Conservation (phyloP, 306 rosid species). For the Biancaea sappan region DNA sequence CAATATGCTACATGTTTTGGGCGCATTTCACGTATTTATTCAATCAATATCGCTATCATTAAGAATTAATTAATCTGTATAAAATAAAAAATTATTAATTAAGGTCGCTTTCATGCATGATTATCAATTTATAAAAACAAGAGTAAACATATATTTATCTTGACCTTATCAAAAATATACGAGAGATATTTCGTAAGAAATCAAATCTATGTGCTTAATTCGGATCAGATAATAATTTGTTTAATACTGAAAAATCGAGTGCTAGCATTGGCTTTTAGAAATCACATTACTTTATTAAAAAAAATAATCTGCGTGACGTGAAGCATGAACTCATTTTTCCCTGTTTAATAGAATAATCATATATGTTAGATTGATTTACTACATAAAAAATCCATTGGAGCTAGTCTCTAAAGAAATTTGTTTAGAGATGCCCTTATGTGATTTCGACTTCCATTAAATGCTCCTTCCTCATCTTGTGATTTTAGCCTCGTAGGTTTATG, state of each 20-base stretch:
- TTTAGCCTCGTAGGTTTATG: too few species aligned
- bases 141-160: slow-evolving; percentile 3
- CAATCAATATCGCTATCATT: slow-evolving; percentile 15
- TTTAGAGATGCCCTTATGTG: not conserved
- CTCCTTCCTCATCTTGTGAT: too few species aligned
- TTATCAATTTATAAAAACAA: not conserved
- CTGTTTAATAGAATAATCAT: not conserved
- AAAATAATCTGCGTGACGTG: not conserved
- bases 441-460: too few species aligned
- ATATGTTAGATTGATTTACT: not conserved
- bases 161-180: slow-evolving; percentile 41
- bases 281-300: slow-evolving; percentile 8
- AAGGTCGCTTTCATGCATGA: slow-evolving; percentile 35
- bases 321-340: not conserved
- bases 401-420: not conserved
- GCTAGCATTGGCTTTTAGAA: not conserved
- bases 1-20: not conserved
- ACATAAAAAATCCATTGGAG: not conserved
- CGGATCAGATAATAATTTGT: not conserved
- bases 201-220: slow-evolving; percentile 26
- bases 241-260: not conserved
- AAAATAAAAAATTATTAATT: not conserved
- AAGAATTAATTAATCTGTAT: not conserved
- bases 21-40: not conserved
- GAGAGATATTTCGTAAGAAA: slow-evolving; percentile 40